Conservation (phyloP, 2,329 filamentous ascomycete species). For the Aspergillus sp. region DNA sequence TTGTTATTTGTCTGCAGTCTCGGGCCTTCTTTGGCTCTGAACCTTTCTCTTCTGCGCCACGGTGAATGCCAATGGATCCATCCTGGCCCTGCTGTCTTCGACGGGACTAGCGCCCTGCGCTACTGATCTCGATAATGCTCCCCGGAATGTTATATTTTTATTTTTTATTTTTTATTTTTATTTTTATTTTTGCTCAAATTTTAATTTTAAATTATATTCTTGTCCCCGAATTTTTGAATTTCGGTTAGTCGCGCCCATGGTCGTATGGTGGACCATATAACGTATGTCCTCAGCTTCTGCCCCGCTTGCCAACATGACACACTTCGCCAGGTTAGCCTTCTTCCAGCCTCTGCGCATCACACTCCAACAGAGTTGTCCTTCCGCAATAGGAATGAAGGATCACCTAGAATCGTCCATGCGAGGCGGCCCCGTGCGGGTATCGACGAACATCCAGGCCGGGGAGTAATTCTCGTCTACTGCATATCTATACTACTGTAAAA, state of each 20-base stretch:
- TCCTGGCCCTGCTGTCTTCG: slow-evolving; percentile 1
- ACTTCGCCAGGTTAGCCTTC: slow-evolving; percentile 11
- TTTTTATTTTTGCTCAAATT: background rate
- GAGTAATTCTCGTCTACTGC: background rate
- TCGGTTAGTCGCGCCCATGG: background rate
- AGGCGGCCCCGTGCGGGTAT: background rate
- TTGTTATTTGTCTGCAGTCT: no score
- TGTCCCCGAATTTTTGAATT: background rate
- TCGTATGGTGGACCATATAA: slow-evolving; percentile 3
- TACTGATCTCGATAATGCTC: background rate
- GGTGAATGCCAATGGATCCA: no score
- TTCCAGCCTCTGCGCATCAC: background rate
- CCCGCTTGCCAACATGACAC: slow-evolving; percentile 19
- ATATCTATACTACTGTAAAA: background rate
- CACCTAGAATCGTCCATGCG: background rate
- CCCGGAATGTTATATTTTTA: slow-evolving; percentile 13
- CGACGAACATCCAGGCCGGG: background rate
- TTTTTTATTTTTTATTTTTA: background rate
- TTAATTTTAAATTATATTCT: slow-evolving; percentile 1
- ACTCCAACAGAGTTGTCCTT: background rate
- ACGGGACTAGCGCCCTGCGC: slow-evolving; percentile 6
- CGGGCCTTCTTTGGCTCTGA: no score
- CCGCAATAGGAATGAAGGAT: background rate
- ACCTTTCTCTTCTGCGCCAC: no score
- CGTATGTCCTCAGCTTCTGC: slow-evolving; percentile 7